phyloP scores from a whole-genome alignment of 1,139 yeast genomes.

The Hansenula lynferdii region DNA sequence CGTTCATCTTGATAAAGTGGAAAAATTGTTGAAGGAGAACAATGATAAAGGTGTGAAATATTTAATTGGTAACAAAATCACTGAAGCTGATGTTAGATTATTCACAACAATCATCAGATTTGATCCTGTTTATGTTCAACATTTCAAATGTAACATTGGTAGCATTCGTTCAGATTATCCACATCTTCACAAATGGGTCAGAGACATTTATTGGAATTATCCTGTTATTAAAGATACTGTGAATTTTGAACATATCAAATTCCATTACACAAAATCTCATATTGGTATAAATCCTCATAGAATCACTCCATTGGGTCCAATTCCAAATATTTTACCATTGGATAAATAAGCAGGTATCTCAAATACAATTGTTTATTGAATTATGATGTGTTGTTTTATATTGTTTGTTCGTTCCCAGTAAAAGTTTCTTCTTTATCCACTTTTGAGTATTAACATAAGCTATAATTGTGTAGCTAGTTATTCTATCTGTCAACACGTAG shows the following conservation, averaged over 20 bases:
- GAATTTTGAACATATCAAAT: slow-evolving; percentile 83
- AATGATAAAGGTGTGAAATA: slow-evolving; percentile 39
- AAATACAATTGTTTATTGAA: not conserved
- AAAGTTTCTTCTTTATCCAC: too few species aligned
- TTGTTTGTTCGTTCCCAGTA: too few species aligned
- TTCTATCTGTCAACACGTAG: not conserved
- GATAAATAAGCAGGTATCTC: not conserved
- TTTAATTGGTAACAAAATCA: slow-evolving; percentile 60
- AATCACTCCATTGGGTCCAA: slow-evolving; percentile 87
- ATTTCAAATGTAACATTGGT: slow-evolving; percentile 86
- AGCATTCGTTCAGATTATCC: slow-evolving; percentile 84
- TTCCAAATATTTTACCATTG: slow-evolving; percentile 60
- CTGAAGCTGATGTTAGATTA: slow-evolving; percentile 88
- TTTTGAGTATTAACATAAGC: too few species aligned
- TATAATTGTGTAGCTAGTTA: too few species aligned
- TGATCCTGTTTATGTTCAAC: slow-evolving; percentile 90
- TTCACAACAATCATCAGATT: slow-evolving; percentile 82
- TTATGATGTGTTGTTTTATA: too few species aligned
- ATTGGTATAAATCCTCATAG: slow-evolving; percentile 72
- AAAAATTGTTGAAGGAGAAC: slow-evolving; percentile 48
- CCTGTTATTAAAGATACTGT: slow-evolving; percentile 78
- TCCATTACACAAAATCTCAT: slow-evolving; percentile 85
- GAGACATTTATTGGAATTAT: slow-evolving; percentile 80
- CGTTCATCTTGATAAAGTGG: slow-evolving; percentile 69
- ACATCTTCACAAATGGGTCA: slow-evolving; percentile 69